Evolutionary conservation across 2,329 filamentous ascomycete species (phyloP), one percentile per base, ranked within the genome.

Genomic region (Fusarium odoratissimum): DNA sequence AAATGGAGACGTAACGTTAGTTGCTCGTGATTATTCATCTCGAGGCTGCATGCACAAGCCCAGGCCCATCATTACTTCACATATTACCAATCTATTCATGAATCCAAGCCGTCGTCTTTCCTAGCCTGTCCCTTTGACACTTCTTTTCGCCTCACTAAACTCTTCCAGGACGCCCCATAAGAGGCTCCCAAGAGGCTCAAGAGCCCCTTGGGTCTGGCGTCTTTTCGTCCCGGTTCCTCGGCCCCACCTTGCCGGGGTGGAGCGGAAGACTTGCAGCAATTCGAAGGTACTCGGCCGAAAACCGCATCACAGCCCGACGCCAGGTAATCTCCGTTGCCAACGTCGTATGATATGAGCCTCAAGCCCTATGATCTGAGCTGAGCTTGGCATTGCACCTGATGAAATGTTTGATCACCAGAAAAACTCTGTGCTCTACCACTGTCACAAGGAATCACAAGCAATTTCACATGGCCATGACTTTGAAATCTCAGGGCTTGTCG

Each of bases 251-350:
- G 21, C 52, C 62, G 70, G 44, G 41, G 51, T 71, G 57, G 65
- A 42, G 33, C 54, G 30, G 37, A 52, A 55, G 57, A 54, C 44
- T 49, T 67, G 52, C 31, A 64, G 17, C 23, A 44, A 44, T 9
- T n/a, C 23, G 40, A 17, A 63, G 31, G 23, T 25, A 48, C 60
- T 66, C 68, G 68, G 68, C 68, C 68, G 68, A 71, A 56, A 73
- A 33, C 23, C 51, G 40, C 31, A 42, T 51, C n/a, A 19, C 42
- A 55, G 35, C 33, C 52, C 65, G 46, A 31, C 46, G 31, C 25
- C n/a, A 37, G 52, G 30, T 46, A 30, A 45, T 55, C 54, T 60
- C 63, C 59, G 41, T 60, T 40, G 33, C 49, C 44, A 23, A 49
- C 54, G 23, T 72, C 57, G 30, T 55, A 60, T 46, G 41, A 58